Conservation (phyloP, 2,329 filamentous ascomycete species). For the Torrubiellomyces zombiae region DNA sequence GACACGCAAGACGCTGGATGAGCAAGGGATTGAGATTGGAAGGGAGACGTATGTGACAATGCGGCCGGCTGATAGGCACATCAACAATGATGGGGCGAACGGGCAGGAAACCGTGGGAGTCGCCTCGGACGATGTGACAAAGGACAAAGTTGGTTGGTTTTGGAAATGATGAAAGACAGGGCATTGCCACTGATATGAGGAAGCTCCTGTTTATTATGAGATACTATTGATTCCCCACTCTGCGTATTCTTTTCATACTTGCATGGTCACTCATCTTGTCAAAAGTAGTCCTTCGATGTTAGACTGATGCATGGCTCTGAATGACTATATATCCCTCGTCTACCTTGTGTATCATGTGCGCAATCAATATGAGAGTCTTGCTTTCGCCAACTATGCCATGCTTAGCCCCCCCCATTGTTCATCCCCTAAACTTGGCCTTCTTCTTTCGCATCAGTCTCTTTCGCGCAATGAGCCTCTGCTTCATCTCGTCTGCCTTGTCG, state of each 20-base stretch:
- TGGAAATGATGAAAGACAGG: constrained; percentile 16
- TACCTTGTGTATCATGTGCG: too few relatives aligned
- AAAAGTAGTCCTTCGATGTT: too few relatives aligned
- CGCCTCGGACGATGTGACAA: constrained; percentile 1
- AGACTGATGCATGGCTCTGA: too few relatives aligned
- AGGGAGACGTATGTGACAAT: constrained; percentile 19
- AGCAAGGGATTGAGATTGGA: constrained; percentile 23
- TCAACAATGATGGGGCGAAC: constrained; percentile 6
- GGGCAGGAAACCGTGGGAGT: not conserved
- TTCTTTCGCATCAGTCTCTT: constrained; percentile 69
- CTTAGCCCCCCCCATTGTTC: constrained; percentile 8
- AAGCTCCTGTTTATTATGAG: too few relatives aligned
- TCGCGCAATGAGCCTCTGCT: constrained; percentile 68
- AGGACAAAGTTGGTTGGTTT: constrained; percentile 20
- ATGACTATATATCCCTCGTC: too few relatives aligned
- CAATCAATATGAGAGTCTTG: too few relatives aligned
- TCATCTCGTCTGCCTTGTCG: constrained; percentile 21
- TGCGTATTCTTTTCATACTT: constrained; percentile 2
- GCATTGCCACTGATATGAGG: not conserved
- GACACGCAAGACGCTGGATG: constrained; percentile 22
- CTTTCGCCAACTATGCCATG: not conserved
- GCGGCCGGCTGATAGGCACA: constrained; percentile 11
- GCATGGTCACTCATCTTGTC: too few relatives aligned
- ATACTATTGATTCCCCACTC: too few relatives aligned
- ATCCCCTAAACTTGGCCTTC: constrained; percentile 28